A percentile compares a stretch with the other conserved stretches of the same genome.
phyloP scores from a whole-genome alignment of 257 asterid genomes.

The Solanum chilense region DNA sequence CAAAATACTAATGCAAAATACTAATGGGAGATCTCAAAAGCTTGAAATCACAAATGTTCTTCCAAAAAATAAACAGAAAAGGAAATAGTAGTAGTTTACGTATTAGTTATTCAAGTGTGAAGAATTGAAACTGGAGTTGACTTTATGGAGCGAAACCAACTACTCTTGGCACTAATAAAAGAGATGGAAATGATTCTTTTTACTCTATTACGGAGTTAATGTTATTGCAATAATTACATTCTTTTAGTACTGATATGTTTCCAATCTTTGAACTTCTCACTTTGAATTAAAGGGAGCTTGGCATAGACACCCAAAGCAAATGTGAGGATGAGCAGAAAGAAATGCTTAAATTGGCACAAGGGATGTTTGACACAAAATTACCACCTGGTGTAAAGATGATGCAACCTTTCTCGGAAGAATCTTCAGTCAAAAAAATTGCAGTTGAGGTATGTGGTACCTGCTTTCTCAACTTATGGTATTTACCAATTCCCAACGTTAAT shows the following conservation, averaged over 20 bases:
- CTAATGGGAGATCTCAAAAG: not conserved
- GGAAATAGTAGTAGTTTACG: not conserved
- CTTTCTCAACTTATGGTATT: not conserved
- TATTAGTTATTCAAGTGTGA: not conserved
- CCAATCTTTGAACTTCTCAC: not conserved
- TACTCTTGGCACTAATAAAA: not conserved
- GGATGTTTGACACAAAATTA: conserved; percentile 90
- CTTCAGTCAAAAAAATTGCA: conserved; percentile 69
- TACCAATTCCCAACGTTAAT: not conserved
- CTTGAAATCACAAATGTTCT: not conserved
- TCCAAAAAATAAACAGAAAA: not conserved
- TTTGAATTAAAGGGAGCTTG: conserved; percentile 58
- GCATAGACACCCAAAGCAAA: conserved; percentile 59
- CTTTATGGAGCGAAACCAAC: not conserved
- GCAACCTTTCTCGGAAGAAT: conserved; percentile 90
- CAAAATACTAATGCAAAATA: not conserved
- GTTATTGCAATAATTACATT: not conserved
- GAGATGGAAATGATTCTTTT: not conserved
- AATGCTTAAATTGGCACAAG: conserved; percentile 65
- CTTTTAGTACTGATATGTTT: not conserved
- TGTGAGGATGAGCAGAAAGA: conserved; percentile 69
- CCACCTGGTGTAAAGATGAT: conserved; percentile 85
- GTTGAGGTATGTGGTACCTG: conserved; percentile 46
- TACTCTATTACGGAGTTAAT: not conserved
- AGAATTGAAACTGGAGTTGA: not conserved